These are phyloP conservation scores for Candida maltosa DNA, from an alignment of 805 yeast species.

Conservation along the genomic window DNA sequence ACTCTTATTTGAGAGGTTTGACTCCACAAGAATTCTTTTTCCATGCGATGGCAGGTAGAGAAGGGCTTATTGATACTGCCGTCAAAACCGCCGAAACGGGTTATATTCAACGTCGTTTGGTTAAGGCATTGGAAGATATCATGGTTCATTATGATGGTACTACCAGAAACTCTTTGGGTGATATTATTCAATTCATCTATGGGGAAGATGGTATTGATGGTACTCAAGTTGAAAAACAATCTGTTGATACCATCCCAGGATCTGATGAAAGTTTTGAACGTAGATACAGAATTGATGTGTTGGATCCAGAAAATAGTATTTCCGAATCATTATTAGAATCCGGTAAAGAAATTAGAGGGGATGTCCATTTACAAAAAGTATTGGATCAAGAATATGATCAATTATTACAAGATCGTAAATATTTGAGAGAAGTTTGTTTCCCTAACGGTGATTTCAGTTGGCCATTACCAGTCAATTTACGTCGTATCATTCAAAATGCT, in stretches of 20 bases:
- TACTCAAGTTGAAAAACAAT: constrained; percentile 94
- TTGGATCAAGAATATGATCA: constrained; percentile 85
- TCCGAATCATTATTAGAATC: constrained; percentile 78
- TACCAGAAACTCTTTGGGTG: constrained; percentile 95
- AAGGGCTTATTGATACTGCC: constrained; percentile 98
- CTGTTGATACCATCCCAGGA: constrained; percentile 93
- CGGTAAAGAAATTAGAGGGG: constrained; percentile 89
- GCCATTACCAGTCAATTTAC: constrained; percentile 96
- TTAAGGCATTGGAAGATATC: constrained; percentile 93
- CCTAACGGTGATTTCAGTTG: constrained; percentile 92
- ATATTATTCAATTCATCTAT: constrained; percentile 89
- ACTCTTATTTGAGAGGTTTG: constrained; percentile 93
- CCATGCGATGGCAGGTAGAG: constrained; percentile 99
- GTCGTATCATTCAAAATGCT: constrained; percentile 95
- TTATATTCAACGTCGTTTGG: constrained; percentile 96
- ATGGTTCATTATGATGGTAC: constrained; percentile 99
- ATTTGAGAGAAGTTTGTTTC: constrained; percentile 77
- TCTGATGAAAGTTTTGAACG: constrained; percentile 78
- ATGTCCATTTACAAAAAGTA: constrained; percentile 72
- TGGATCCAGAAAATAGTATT: constrained; percentile 60
- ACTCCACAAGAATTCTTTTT: constrained; percentile 98
- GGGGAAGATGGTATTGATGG: constrained; percentile 99
- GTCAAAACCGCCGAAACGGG: constrained; percentile 99
- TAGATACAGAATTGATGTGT: constrained; percentile 82
- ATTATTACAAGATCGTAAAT: constrained; percentile 69